Evolutionary conservation across 2,329 filamentous ascomycete species (phyloP).

Genomic region (Paraphoma sp.): DNA sequence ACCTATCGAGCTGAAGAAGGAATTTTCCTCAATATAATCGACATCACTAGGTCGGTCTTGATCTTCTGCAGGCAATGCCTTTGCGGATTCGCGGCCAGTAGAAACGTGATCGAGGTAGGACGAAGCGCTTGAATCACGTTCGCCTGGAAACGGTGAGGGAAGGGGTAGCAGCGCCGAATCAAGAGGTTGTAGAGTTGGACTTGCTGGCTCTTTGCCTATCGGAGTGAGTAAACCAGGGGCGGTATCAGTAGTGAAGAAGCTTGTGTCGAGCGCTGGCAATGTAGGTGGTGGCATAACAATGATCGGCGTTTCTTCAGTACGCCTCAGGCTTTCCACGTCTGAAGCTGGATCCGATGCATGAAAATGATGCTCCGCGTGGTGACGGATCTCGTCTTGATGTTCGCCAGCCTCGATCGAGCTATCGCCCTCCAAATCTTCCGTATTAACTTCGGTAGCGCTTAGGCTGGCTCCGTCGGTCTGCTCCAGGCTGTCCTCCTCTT

Average conservation of each 20-base stretch:
- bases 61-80: constrained; percentile 1
- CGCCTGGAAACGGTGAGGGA: constrained; percentile 47
- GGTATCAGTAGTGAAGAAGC: constrained; percentile 13
- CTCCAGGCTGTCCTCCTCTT: constrained; percentile 14
- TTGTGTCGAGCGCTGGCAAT: constrained; percentile 29
- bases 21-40: constrained; percentile 37
- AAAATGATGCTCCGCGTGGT: no score
- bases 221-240: constrained; percentile 35
- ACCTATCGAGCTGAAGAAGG: constrained; percentile 43
- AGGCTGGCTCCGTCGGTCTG: constrained; percentile 9
- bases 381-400: no score
- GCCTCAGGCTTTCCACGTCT: constrained; percentile 1
- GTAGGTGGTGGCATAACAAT: constrained; percentile 43
- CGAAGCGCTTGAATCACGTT: constrained; percentile 20
- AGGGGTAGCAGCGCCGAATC: constrained; percentile 46
- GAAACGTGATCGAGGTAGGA: constrained; percentile 39
- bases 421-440: constrained; percentile 7
- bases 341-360: neutral
- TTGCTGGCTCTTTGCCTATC: constrained; percentile 41
- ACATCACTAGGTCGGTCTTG: constrained; percentile 22
- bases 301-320: constrained; percentile 8
- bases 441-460: constrained; percentile 12
- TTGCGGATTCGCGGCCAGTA: constrained; percentile 2
- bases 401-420: no score
- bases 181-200: constrained; percentile 41